Conservation (phyloP, 129 eudicot genomes). For the Chrysanthemum lavandulifolium region DNA sequence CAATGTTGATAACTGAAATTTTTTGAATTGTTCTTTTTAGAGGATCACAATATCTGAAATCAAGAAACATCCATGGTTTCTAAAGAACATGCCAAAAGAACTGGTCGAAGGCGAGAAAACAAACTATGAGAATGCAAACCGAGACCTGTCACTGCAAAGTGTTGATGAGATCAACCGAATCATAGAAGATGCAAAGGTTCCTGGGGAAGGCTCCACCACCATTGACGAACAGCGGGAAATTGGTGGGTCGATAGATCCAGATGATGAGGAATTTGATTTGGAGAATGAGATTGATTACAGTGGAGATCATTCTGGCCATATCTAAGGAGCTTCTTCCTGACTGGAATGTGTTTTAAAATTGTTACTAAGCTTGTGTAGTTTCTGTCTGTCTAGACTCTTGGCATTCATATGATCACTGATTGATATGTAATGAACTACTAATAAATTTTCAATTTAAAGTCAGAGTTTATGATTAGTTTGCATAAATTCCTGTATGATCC, state of each 20-base stretch:
- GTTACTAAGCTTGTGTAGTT: constrained; percentile 24
- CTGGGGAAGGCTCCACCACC: constrained; percentile 41
- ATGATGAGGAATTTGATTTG: constrained; percentile 46
- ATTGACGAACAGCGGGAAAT: constrained; percentile 21
- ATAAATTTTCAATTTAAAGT: constrained; percentile 19
- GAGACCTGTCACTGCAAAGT: constrained; percentile 43
- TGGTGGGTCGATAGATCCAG: constrained; percentile 50
- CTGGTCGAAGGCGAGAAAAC: constrained; percentile 58
- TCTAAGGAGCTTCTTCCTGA: constrained; percentile 8
- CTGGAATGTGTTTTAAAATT: constrained; percentile 9
- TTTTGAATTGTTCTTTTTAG: constrained; percentile 16
- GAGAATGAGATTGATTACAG: constrained; percentile 68
- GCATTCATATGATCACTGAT: constrained; percentile 11
- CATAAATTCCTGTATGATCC: no score
- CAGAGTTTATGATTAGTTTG: background rate
- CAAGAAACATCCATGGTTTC: constrained; percentile 71
- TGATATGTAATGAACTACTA: constrained; percentile 16
- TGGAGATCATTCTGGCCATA: constrained; percentile 38
- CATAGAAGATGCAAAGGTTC: constrained; percentile 67
- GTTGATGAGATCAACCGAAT: constrained; percentile 63
- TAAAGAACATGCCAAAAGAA: constrained; percentile 56
- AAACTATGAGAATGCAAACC: constrained; percentile 36
- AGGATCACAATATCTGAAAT: constrained; percentile 58
- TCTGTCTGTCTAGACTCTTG: constrained; percentile 5
- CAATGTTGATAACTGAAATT: background rate